A percentile compares a stretch with the other conserved stretches of the same genome.
These are phyloP conservation scores for Curvularia verruculosa DNA, from an alignment of 2,329 filamentous ascomycete genomes.

Conservation along the genomic window DNA sequence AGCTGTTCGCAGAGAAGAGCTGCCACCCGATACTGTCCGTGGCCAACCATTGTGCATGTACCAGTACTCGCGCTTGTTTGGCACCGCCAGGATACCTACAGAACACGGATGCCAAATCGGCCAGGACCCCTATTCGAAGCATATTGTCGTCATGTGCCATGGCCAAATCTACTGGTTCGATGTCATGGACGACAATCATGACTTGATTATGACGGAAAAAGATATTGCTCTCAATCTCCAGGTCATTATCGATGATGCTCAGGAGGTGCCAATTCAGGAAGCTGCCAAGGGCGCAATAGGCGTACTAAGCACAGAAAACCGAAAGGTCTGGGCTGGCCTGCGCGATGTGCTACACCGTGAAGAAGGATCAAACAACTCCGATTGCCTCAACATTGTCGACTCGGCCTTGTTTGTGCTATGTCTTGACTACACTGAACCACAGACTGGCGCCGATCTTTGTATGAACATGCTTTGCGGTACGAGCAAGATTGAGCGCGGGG, in stretches of 20 bases:
- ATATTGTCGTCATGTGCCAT: slow-evolving; percentile 89
- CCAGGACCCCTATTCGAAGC: slow-evolving; percentile 90
- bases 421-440: slow-evolving; percentile 88
- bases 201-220: slow-evolving; percentile 96
- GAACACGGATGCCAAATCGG: slow-evolving; percentile 95
- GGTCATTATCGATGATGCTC: slow-evolving; percentile 89
- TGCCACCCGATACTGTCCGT: slow-evolving; percentile 84
- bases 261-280: slow-evolving; percentile 87
- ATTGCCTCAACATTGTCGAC: slow-evolving; percentile 94
- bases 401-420: slow-evolving; percentile 91
- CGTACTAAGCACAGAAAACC: slow-evolving; percentile 93
- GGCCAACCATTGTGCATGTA: slow-evolving; percentile 95
- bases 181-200: slow-evolving; percentile 90
- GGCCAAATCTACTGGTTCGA: slow-evolving; percentile 99
- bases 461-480: slow-evolving; percentile 99
- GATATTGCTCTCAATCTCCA: slow-evolving; percentile 90
- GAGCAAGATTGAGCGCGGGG: slow-evolving; percentile 86
- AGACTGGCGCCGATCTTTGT: slow-evolving; percentile 81
- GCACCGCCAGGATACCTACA: slow-evolving; percentile 91
- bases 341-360: slow-evolving; percentile 87
- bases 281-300: slow-evolving; percentile 94
- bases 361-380: slow-evolving; percentile 89
- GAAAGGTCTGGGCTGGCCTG: slow-evolving; percentile 92
- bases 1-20: slow-evolving; percentile 88
- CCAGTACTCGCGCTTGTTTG: slow-evolving; percentile 93